Evolutionary conservation across 2,329 filamentous ascomycete genomes (phyloP).

Genomic region (Xylaria sp.): DNA sequence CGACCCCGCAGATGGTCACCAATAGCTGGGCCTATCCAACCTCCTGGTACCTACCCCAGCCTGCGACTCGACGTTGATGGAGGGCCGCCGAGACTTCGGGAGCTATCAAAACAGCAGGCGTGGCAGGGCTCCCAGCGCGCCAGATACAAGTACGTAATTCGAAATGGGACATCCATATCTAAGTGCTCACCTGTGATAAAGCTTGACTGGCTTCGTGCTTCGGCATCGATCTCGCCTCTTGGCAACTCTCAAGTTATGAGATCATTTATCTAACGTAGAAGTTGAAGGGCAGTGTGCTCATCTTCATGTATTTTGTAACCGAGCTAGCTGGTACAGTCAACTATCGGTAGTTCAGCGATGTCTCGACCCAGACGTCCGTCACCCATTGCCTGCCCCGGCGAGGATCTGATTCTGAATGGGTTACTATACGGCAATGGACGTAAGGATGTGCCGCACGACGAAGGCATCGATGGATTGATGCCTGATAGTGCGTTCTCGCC

Average conservation of each 20-base stretch:
- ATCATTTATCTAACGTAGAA: constrained; percentile 15
- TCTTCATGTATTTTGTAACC: constrained; percentile 4
- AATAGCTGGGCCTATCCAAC: constrained; percentile 21
- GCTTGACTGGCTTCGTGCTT: constrained; percentile 5
- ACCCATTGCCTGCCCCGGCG: background rate
- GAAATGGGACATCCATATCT: background rate
- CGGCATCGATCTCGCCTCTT: constrained; percentile 21
- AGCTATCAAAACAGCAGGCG: constrained; percentile 9
- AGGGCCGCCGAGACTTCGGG: constrained; percentile 13
- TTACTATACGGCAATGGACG: constrained; percentile 1
- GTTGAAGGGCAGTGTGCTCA: too few species aligned
- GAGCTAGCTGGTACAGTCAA: constrained; percentile 3
- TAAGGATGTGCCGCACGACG: constrained; percentile 8
- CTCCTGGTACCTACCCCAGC: constrained; percentile 19
- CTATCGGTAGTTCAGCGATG: constrained; percentile 2
- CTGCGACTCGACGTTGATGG: constrained; percentile 19
- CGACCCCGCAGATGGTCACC: constrained; percentile 27
- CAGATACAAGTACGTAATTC: constrained; percentile 26
- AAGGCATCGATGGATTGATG: constrained; percentile 13
- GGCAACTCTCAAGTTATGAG: constrained; percentile 18
- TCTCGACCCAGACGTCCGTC: constrained; percentile 9
- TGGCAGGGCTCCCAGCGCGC: constrained; percentile 7
- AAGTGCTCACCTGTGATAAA: constrained; percentile 8
- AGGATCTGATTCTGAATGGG: constrained; percentile 3
- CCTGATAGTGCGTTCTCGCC: background rate